These are phyloP conservation scores for Fusarium staphyleae DNA, from an alignment of 2,329 filamentous ascomycete species.

Conservation along the genomic window DNA sequence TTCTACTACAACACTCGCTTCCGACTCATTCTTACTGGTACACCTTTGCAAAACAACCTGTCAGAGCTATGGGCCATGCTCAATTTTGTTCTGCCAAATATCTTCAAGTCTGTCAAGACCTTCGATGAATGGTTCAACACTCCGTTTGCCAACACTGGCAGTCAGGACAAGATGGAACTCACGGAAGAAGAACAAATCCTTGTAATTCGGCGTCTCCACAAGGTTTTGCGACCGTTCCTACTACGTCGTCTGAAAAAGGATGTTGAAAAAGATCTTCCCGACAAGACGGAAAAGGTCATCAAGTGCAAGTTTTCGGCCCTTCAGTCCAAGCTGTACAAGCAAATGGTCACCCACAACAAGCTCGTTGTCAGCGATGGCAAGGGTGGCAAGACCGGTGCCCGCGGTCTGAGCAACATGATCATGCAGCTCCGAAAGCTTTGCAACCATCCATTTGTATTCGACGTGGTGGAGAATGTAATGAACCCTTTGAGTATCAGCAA, in stretches of 20 bases:
- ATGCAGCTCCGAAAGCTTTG: slow-evolving; percentile 99
- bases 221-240: slow-evolving; percentile 95
- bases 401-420: slow-evolving; percentile 98
- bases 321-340: slow-evolving; percentile 93
- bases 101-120: slow-evolving; percentile 98
- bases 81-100: slow-evolving; percentile 97
- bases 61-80: slow-evolving; percentile 97
- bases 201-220: slow-evolving; percentile 97
- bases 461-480: slow-evolving; percentile 97
- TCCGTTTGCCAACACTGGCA: slow-evolving; percentile 96
- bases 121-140: slow-evolving; percentile 99
- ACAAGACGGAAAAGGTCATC: slow-evolving; percentile 99
- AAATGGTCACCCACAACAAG: slow-evolving; percentile 95
- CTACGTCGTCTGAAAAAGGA: slow-evolving; percentile 99
- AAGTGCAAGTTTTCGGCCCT: slow-evolving; percentile 98
- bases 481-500: slow-evolving; percentile 89
- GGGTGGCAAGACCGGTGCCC: slow-evolving; percentile 91
- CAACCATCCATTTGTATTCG: slow-evolving; percentile 98
- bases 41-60: slow-evolving; percentile 95
- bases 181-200: slow-evolving; percentile 99
- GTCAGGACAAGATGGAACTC: slow-evolving; percentile 98
- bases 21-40: slow-evolving; percentile 96
- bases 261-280: slow-evolving; percentile 97
- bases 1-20: slow-evolving; percentile 95
- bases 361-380: slow-evolving; percentile 94